phyloP scores from a whole-genome alignment of 2,329 filamentous ascomycete genomes.

The Cercospora nicotianae region DNA sequence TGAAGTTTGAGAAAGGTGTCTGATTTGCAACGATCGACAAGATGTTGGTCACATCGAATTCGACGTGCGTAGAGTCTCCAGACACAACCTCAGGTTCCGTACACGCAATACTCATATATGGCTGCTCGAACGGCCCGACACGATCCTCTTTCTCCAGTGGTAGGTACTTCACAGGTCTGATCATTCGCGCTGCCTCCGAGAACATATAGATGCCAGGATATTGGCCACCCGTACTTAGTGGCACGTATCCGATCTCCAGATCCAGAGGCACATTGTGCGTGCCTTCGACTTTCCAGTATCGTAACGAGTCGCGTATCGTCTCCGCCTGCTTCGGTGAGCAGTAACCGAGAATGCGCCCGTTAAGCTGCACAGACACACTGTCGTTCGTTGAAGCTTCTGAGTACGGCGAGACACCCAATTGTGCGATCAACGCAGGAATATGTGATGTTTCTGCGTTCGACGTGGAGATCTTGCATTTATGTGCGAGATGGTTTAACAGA shows the following conservation, averaged over 20 bases:
- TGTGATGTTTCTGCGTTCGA: slow-evolving; percentile 70
- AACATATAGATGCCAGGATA: slow-evolving; percentile 96
- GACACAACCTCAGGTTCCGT: slow-evolving; percentile 83
- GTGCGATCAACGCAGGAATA: slow-evolving; percentile 70
- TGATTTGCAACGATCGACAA: slow-evolving; percentile 97
- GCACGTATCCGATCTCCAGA: slow-evolving; percentile 89
- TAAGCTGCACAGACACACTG: slow-evolving; percentile 84
- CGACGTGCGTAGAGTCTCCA: slow-evolving; percentile 89
- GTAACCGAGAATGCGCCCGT: slow-evolving; percentile 87
- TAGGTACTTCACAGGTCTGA: slow-evolving; percentile 88
- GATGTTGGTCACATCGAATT: slow-evolving; percentile 93
- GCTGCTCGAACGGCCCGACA: slow-evolving; percentile 91
- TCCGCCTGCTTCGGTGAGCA: slow-evolving; percentile 81
- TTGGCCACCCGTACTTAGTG: slow-evolving; percentile 83
- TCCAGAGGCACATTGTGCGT: slow-evolving; percentile 75
- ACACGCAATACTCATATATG: slow-evolving; percentile 96
- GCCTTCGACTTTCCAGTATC: slow-evolving; percentile 94
- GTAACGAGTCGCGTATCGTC: slow-evolving; percentile 78
- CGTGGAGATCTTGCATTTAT: slow-evolving; percentile 90
- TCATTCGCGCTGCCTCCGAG: slow-evolving; percentile 80
- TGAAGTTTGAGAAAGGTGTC: slow-evolving; percentile 98
- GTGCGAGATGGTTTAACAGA: slow-evolving; percentile 88
- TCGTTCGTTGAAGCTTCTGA: slow-evolving; percentile 79
- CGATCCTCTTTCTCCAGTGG: slow-evolving; percentile 82
- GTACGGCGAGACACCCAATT: slow-evolving; percentile 74